A percentile compares a stretch with the other conserved stretches of the same genome.
phyloP scores from a whole-genome alignment of 441 rosid species.

The Populus hybrid region DNA sequence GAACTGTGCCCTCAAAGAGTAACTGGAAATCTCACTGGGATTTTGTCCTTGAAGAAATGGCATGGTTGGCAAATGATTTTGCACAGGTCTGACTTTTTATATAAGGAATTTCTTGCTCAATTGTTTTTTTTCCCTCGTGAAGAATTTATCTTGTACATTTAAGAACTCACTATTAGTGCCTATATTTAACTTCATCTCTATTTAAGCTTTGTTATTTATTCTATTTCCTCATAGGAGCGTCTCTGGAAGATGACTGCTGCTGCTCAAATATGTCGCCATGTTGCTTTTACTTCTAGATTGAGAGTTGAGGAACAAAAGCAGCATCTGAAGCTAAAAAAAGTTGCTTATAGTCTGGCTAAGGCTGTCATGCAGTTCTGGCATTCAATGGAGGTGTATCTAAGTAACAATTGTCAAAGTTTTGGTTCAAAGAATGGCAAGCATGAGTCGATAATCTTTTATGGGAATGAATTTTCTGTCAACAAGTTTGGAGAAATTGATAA shows the following conservation, averaged over 20 bases:
- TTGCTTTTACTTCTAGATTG: constrained; percentile 56
- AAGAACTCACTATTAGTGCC: not conserved
- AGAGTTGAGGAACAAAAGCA: constrained; percentile 60
- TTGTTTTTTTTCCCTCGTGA: not conserved
- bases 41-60: constrained; percentile 99
- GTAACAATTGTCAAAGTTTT: constrained; percentile 25
- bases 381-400: constrained; percentile 51
- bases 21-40: constrained; percentile 82
- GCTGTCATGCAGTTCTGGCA: constrained; percentile 94
- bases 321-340: constrained; percentile 50
- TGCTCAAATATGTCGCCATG: constrained; percentile 73
- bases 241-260: constrained; percentile 99
- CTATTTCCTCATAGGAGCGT: constrained; percentile 66
- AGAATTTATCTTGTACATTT: not conserved
- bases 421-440: constrained; percentile 30
- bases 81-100: constrained; percentile 69
- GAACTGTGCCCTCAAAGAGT: constrained; percentile 45
- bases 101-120: constrained; percentile 1
- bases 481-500: constrained; percentile 40
- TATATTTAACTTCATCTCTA: constrained; percentile 1
- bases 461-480: constrained; percentile 40
- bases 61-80: constrained; percentile 99
- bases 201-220: constrained; percentile 4
- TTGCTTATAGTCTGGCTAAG: constrained; percentile 67
- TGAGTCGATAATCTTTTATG: constrained; percentile 32